Percentiles rank a stretch among this genome's conserved stretches.
These are phyloP conservation scores for Condylostoma magnum DNA, from an alignment of 169 alveolate species.

Conservation along the genomic window DNA sequence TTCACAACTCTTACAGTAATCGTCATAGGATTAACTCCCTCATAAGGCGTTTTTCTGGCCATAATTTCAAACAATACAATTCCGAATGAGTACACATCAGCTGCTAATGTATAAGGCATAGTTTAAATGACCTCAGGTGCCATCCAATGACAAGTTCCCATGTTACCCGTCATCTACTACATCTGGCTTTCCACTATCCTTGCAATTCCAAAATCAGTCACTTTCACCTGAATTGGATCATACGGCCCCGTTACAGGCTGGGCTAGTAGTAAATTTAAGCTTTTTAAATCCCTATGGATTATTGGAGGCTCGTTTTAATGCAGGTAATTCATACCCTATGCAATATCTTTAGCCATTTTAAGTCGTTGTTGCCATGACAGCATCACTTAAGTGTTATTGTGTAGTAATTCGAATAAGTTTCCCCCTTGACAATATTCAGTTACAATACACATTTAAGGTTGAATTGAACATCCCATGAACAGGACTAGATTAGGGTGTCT, in stretches of 20 bases:
- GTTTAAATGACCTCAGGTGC: constrained; percentile 85
- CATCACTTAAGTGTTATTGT: constrained; percentile 43
- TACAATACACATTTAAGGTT: constrained; percentile 51
- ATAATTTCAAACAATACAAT: constrained; percentile 84
- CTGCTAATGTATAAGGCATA: constrained; percentile 72
- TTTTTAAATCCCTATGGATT: constrained; percentile 90
- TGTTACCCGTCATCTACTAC: constrained; percentile 52
- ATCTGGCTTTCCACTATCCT: constrained; percentile 29
- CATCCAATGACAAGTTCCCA: constrained; percentile 91
- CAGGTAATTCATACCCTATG: constrained; percentile 80
- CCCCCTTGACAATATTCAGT: constrained; percentile 89
- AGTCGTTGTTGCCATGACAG: constrained; percentile 67
- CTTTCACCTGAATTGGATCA: constrained; percentile 47
- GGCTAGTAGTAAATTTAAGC: constrained; percentile 73
- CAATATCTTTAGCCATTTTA: constrained; percentile 75
- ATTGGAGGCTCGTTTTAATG: constrained; percentile 83
- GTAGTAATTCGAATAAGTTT: constrained; percentile 71
- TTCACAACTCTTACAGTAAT: constrained; percentile 39
- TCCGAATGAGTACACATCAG: constrained; percentile 86
- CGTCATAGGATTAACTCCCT: constrained; percentile 23
- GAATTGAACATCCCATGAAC: constrained; percentile 76
- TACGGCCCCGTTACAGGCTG: constrained; percentile 38
- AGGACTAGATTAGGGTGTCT: constrained; percentile 83
- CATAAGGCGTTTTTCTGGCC: constrained; percentile 79
- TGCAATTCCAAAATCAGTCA: constrained; percentile 72